A percentile compares a stretch with the other conserved stretches of the same genome.
Conservation (phyloP, 2,329 filamentous ascomycete genomes). For the Knoxdaviesia proteae region DNA sequence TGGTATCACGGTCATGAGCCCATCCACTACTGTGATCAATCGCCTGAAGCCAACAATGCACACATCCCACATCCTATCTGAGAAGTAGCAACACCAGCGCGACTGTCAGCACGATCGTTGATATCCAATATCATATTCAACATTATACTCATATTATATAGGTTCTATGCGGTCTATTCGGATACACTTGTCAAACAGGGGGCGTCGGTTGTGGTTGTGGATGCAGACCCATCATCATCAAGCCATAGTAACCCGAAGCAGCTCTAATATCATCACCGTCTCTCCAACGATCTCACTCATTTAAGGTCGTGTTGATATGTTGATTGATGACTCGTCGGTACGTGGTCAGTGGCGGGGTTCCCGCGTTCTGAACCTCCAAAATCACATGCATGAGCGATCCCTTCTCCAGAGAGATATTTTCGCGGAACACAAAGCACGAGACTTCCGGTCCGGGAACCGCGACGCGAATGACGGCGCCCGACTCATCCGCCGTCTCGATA, state of each 20-base stretch:
- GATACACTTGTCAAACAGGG: too few relatives aligned
- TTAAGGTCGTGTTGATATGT: slow-evolving; percentile 11
- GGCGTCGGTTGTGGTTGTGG: too few relatives aligned
- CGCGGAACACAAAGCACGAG: slow-evolving; percentile 16
- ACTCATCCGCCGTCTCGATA: slow-evolving; percentile 8
- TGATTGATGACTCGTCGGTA: slow-evolving; percentile 23
- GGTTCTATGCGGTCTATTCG: too few relatives aligned
- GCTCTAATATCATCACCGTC: not conserved
- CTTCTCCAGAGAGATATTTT: slow-evolving; percentile 13
- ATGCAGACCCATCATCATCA: too few relatives aligned
- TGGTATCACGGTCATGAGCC: too few relatives aligned
- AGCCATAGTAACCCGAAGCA: not conserved
- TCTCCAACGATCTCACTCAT: slow-evolving; percentile 5
- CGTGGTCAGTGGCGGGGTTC: slow-evolving; percentile 20
- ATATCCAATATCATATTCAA: too few relatives aligned
- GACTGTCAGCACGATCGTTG: too few relatives aligned
- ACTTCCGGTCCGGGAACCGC: slow-evolving; percentile 17
- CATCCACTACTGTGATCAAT: too few relatives aligned
- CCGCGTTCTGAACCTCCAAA: slow-evolving; percentile 24
- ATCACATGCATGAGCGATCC: slow-evolving; percentile 27
- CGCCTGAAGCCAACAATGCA: too few relatives aligned
- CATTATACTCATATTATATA: too few relatives aligned
- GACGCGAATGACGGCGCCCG: slow-evolving; percentile 13
- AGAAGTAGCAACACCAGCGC: too few relatives aligned
- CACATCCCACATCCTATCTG: too few relatives aligned